Conservation (phyloP, 768 basidiomycete genomes). For the Hygrophoropsis aurantiaca region DNA sequence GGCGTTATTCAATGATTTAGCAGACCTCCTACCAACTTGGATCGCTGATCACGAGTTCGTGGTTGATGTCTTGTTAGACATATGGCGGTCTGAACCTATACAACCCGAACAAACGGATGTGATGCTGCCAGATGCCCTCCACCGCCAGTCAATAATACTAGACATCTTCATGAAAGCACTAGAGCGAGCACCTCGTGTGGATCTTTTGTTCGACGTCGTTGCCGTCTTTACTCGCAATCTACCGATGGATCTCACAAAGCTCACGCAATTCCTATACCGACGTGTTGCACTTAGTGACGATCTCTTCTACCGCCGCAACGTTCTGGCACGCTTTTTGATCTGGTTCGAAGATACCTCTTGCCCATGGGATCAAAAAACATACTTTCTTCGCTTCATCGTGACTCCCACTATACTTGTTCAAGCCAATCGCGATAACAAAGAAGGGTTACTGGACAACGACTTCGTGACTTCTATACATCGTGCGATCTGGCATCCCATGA, state of each 20-base stretch:
- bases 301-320: slow-evolving; percentile 70
- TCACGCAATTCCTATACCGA: slow-evolving; percentile 82
- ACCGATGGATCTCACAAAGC: slow-evolving; percentile 75
- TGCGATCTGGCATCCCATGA: slow-evolving; percentile 81
- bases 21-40: slow-evolving; percentile 67
- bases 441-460: slow-evolving; percentile 67
- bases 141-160: slow-evolving; percentile 65
- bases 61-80: slow-evolving; percentile 65
- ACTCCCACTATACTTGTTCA: slow-evolving; percentile 85
- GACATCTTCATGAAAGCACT: slow-evolving; percentile 77
- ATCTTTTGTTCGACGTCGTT: slow-evolving; percentile 86
- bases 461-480: slow-evolving; percentile 70
- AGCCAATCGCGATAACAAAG: slow-evolving; percentile 54
- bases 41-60: slow-evolving; percentile 64
- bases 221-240: slow-evolving; percentile 77
- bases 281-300: slow-evolving; percentile 78
- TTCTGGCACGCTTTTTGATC: slow-evolving; percentile 80
- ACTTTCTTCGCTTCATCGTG: slow-evolving; percentile 78
- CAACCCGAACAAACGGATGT: slow-evolving; percentile 43
- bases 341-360: slow-evolving; percentile 73
- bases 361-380: slow-evolving; percentile 75
- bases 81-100: slow-evolving; percentile 64
- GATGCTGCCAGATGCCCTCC: slow-evolving; percentile 49
- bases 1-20: slow-evolving; percentile 74
- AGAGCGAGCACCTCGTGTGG: slow-evolving; percentile 72